phyloP scores from a whole-genome alignment of 805 yeast genomes.

The Candida caryicola region DNA sequence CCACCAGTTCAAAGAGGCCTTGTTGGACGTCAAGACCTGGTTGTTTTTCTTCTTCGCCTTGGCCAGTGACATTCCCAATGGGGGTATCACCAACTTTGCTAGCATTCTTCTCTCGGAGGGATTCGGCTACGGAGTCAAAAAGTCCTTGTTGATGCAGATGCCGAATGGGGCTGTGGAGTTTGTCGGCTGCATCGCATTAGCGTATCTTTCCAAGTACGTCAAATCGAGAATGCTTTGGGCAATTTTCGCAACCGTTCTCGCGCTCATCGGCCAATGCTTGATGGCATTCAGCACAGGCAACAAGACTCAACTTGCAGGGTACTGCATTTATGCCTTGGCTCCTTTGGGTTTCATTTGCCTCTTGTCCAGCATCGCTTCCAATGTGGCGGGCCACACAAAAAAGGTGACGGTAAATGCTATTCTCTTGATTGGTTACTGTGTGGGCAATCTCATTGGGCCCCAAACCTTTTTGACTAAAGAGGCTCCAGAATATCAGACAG shows the following conservation, averaged over 20 bases:
- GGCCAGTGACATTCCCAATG: conserved; percentile 32
- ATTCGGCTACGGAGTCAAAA: conserved; percentile 24
- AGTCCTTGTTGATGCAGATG: conserved; percentile 43
- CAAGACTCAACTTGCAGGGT: conserved; percentile 24
- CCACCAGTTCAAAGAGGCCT: conserved; percentile 36
- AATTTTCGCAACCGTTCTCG: conserved; percentile 19
- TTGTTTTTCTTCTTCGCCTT: conserved; percentile 26
- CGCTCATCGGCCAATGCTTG: conserved; percentile 32
- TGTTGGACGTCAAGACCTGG: conserved; percentile 37
- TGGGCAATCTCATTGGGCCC: conserved; percentile 56
- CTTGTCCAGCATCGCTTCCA: conserved; percentile 41
- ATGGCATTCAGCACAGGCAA: conserved; percentile 40
- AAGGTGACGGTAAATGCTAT: conserved; percentile 47
- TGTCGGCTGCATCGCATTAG: conserved; percentile 34
- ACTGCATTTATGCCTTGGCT: conserved; percentile 30
- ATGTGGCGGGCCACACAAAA: conserved; percentile 58
- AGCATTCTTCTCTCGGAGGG: conserved; percentile 27
- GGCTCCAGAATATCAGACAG: conserved; percentile 45
- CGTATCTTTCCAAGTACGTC: conserved; percentile 14
- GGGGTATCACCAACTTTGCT: conserved; percentile 37
- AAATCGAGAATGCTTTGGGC: conserved; percentile 28
- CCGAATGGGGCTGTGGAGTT: conserved; percentile 50
- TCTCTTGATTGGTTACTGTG: conserved; percentile 48
- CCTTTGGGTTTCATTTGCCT: conserved; percentile 29
- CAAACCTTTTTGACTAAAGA: conserved; percentile 45